These are phyloP conservation scores for Botryotinia convoluta DNA, from an alignment of 2,329 filamentous ascomycete genomes.

Conservation along the genomic window DNA sequence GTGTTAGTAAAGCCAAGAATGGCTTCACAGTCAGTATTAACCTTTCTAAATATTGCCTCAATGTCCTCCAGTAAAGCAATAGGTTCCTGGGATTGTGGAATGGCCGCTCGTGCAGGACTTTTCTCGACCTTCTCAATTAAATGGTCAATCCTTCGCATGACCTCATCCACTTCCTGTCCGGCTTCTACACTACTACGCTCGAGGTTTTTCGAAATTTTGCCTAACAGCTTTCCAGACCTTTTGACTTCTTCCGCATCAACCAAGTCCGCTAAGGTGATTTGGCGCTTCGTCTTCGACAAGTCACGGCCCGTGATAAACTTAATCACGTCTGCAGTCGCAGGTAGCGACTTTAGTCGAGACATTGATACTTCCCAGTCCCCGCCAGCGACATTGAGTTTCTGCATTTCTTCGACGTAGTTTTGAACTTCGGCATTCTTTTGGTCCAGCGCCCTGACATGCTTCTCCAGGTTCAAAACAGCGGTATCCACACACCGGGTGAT, in stretches of 20 bases:
- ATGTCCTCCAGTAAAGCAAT: slow-evolving; percentile 76
- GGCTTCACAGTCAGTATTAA: slow-evolving; percentile 80
- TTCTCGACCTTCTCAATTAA: slow-evolving; percentile 64
- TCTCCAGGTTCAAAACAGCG: slow-evolving; percentile 80
- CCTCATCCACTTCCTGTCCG: slow-evolving; percentile 56
- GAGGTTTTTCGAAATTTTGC: slow-evolving; percentile 58
- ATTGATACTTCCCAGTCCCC: slow-evolving; percentile 68
- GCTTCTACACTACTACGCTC: slow-evolving; percentile 58
- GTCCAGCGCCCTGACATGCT: slow-evolving; percentile 69
- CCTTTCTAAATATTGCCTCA: slow-evolving; percentile 79
- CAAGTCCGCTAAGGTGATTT: slow-evolving; percentile 68
- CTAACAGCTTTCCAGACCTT: slow-evolving; percentile 66
- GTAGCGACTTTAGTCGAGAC: slow-evolving; percentile 59
- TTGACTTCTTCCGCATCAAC: slow-evolving; percentile 71
- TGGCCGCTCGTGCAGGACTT: slow-evolving; percentile 51
- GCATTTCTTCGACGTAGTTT: slow-evolving; percentile 65
- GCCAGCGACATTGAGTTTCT: slow-evolving; percentile 66
- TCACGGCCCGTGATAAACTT: slow-evolving; percentile 59
- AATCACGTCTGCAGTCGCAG: slow-evolving; percentile 64
- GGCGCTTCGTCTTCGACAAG: slow-evolving; percentile 44
- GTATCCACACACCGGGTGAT: slow-evolving; percentile 80
- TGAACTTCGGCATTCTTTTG: slow-evolving; percentile 69
- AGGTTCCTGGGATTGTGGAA: slow-evolving; percentile 61
- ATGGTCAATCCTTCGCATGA: slow-evolving; percentile 60
- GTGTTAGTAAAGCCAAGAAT: slow-evolving; percentile 67